A percentile compares a stretch with the other conserved stretches of the same genome.
Conservation (phyloP, 768 basidiomycete species). For the Antrodiella citrinella region DNA sequence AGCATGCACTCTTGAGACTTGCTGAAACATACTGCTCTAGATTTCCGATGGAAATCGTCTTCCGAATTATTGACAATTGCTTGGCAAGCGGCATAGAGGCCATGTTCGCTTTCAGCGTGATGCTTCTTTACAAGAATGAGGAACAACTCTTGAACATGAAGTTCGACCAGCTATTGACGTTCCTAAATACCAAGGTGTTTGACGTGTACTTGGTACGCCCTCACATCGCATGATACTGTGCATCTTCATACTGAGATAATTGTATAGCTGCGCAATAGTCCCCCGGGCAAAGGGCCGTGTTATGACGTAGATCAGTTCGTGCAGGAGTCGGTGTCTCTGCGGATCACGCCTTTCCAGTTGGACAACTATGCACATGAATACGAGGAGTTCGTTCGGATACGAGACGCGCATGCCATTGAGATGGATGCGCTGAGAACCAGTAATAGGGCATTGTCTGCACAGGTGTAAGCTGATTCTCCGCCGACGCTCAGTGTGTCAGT, state of each 20-base stretch:
- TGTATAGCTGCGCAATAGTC: no score
- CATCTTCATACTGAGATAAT: no score
- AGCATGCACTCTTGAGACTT: no score
- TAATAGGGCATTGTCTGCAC: conserved; percentile 66
- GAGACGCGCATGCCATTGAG: conserved; percentile 77
- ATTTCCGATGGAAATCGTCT: conserved; percentile 91
- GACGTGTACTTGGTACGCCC: conserved; percentile 64
- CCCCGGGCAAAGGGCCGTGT: conserved; percentile 21
- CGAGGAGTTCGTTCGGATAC: conserved; percentile 66
- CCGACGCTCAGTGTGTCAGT: background rate
- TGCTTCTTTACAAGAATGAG: conserved; percentile 84
- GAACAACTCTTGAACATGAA: conserved; percentile 68
- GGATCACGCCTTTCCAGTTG: conserved; percentile 93
- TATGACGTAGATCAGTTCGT: conserved; percentile 82
- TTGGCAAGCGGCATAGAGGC: conserved; percentile 96
- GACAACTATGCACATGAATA: conserved; percentile 88
- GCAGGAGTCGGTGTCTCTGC: conserved; percentile 73
- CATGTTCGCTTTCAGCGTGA: conserved; percentile 90
- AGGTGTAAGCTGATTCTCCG: conserved; percentile 55
- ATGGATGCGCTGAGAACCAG: conserved; percentile 75
- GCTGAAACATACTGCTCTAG: no score
- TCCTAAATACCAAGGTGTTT: conserved; percentile 73
- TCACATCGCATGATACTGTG: background rate
- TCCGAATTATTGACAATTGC: conserved; percentile 93
- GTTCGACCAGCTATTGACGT: conserved; percentile 86